Conservation (phyloP, 257 asterid species). For the Plantago elongata region DNA sequence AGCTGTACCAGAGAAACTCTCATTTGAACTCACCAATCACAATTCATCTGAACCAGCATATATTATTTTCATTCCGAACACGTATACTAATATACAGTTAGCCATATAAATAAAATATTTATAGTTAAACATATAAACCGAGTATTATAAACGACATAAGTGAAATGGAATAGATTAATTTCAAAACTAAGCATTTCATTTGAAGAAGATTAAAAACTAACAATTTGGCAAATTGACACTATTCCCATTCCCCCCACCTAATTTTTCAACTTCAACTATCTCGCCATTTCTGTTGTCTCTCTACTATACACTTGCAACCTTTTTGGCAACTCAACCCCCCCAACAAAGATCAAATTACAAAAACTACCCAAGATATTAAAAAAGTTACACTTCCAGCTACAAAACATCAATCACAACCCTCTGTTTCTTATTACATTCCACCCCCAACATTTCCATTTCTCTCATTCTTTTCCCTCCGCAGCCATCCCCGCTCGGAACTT, state of each 20-base stretch:
- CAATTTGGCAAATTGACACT: slow-evolving; percentile 22
- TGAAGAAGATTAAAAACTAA: neutral
- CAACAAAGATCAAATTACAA: slow-evolving; percentile 13
- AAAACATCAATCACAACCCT: slow-evolving; percentile 38
- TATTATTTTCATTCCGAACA: too few relatives aligned
- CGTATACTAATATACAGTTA: too few relatives aligned
- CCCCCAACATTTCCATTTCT: slow-evolving; percentile 36
- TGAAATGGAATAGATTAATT: too few relatives aligned
- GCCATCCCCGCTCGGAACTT: slow-evolving; percentile 18
- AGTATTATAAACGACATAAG: too few relatives aligned
- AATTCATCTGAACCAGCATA: neutral
- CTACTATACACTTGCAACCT: slow-evolving; percentile 34
- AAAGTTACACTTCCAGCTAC: slow-evolving; percentile 16
- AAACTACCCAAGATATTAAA: neutral
- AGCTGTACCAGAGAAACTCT: neutral
- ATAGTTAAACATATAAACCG: too few relatives aligned
- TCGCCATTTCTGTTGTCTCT: slow-evolving; percentile 16
- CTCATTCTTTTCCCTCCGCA: slow-evolving; percentile 36
- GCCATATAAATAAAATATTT: too few relatives aligned
- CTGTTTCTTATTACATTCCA: slow-evolving; percentile 41
- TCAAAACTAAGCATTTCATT: neutral
- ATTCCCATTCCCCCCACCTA: slow-evolving; percentile 22
- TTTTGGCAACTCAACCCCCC: slow-evolving; percentile 22
- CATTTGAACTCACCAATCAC: neutral
- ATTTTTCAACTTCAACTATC: slow-evolving; percentile 14